Evolutionary conservation across 2,329 filamentous ascomycete species (phyloP), one percentile per base, ranked within the genome.

Genomic region (Lachnellula arida): DNA sequence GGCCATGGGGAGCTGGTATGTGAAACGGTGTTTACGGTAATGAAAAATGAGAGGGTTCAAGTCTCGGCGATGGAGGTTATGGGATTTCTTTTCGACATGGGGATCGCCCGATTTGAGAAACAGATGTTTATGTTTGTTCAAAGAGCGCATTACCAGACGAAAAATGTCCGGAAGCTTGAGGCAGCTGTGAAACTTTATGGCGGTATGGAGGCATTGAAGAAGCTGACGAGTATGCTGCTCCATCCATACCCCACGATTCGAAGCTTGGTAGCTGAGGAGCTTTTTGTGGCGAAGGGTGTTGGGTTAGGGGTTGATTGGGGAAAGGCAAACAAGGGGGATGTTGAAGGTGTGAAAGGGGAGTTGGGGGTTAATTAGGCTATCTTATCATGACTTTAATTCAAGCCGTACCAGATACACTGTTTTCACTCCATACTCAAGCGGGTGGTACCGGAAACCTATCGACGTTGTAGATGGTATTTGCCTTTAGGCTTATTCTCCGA

Each of bases 211-310:
- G 70, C 70, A 2, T 66, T 74, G 47, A 84, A 80, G 68, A 89
- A 91, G 69, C 74, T 97, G 42, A 81, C 81, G 0, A 84, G 81
- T 22, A 82, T 96, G 76, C 75, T 96, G 60, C 72, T 84, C 55
- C 93, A 96, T 74, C 89, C 90, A 0, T 96, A 90, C 77, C 91
- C 92, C 5, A 81, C 82, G 65, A 84, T 95, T 63, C 74, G 85
- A 58, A 80, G 72, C 58, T 69, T 76, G 46, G 83, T 82, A 15
- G 77, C 83, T 4, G 84, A 87, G 63, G 81, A 83, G 70, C 68
- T 87, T 35, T 87, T 55, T 61, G 60, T 63, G 49, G 49, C 48
- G 80, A 81, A 73, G 69, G 17, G 62, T 80, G 54, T 61, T 73
- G 58, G 65, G 59, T 76, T 78, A 65, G 73, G 81, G 5, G 72